Base-by-base conservation (phyloP, 768 basidiomycete genomes). In the Amylocystis lapponica region DNA sequence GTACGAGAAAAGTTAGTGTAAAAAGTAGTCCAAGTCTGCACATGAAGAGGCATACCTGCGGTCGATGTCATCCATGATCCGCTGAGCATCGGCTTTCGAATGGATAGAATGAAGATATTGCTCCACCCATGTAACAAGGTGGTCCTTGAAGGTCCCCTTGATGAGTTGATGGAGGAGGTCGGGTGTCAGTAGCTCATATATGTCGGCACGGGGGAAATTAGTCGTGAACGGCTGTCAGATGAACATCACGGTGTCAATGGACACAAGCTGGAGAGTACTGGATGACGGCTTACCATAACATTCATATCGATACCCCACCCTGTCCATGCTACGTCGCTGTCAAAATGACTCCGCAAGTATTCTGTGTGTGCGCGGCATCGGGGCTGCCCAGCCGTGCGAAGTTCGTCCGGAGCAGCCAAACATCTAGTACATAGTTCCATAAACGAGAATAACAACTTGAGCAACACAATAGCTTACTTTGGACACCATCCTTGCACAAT, bases 201-300 rank as follows among this genome's bases (percentile, higher is more conserved):
- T n/a, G n/a, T n/a, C n/a, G n/a, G n/a, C n/a, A n/a, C n/a, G n/a
- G n/a, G n/a, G n/a, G n/a, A n/a, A n/a, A 1, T 21, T 43, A 0
- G 66, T 50, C 66, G 47, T 40, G 0, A 68, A 56, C 0, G 66
- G 41, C 27, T 67, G 63, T 25, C 67, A 64, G 17, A 66, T 63
- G 49, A 66, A 67, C 1, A 48, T 49, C 0, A 64, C 64, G 27
- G 62, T 66, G 36, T 65, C 59, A 2, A 54, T 51, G 4, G 59
- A 22, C 0, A 66, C 33, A 0, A 65, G 51, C 25, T 62, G 48
- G 37, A 57, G 50, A 6, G 66, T 67, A 21, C 67, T 53, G 49
- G 65, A 60, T 14, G 36, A 48, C 0, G 63, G 63, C 42, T 27
- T 36, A 43, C 42, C 14, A 27, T n/a, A 3, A 44, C 22, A 30